phyloP scores from a whole-genome alignment of 78 protist species.

The Emiliania huxleyi region DNA sequence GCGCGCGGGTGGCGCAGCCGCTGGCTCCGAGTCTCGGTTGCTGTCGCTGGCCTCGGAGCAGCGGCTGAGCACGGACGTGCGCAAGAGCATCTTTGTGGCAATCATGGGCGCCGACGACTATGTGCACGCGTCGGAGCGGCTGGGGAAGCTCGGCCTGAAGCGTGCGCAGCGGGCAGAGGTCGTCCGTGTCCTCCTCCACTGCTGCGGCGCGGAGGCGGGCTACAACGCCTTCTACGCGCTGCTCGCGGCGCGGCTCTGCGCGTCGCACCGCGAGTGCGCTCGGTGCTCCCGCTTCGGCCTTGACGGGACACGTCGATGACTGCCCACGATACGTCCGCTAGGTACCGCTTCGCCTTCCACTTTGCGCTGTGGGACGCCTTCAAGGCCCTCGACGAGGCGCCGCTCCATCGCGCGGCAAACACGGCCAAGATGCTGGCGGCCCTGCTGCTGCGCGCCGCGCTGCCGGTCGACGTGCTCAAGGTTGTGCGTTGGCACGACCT shows the following conservation, averaged over 20 bases:
- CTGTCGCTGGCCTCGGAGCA: not conserved
- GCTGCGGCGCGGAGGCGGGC: not conserved
- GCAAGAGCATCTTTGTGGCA: not conserved
- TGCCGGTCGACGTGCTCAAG: not conserved
- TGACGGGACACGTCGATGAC: too few relatives aligned
- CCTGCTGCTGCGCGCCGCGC: not conserved
- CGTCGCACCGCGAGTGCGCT: not conserved
- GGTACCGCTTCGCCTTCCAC: not conserved
- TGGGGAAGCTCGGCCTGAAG: not conserved
- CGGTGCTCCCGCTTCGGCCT: too few relatives aligned
- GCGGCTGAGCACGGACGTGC: conserved; percentile 7
- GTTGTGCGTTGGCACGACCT: not conserved
- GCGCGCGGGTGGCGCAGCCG: too few relatives aligned
- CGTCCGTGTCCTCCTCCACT: not conserved
- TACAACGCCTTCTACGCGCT: conserved; percentile 13
- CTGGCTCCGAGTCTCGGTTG: not conserved
- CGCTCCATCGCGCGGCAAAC: not conserved
- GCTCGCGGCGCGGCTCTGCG: conserved; percentile 2
- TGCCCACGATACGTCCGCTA: too few relatives aligned
- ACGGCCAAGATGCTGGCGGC: not conserved
- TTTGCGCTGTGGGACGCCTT: not conserved
- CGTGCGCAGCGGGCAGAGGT: not conserved
- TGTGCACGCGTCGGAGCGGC: not conserved
- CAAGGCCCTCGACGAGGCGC: not conserved
- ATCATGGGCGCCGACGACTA: not conserved